Conservation (phyloP, 2,329 filamentous ascomycete species). For the Diaporthe sp. region DNA sequence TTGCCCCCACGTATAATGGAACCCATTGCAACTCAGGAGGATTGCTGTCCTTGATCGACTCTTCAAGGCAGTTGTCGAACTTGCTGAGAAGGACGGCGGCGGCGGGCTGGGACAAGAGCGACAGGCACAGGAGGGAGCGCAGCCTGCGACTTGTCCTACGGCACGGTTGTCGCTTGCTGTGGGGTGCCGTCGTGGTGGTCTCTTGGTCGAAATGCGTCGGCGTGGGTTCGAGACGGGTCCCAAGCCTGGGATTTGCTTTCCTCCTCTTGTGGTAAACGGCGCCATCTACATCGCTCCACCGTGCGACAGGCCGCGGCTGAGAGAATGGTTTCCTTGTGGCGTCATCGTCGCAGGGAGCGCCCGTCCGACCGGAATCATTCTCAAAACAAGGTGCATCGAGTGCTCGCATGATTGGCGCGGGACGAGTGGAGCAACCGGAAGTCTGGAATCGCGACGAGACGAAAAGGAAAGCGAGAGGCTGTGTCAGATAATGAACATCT, state of each 20-base stretch:
- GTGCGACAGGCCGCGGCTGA: slow-evolving; percentile 7
- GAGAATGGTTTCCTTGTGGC: slow-evolving; percentile 8
- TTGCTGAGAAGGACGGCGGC: slow-evolving; percentile 74
- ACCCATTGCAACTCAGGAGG: slow-evolving; percentile 80
- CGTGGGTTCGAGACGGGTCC: not conserved
- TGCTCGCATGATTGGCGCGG: slow-evolving; percentile 33
- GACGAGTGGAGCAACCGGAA: slow-evolving; percentile 21
- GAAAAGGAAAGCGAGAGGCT: slow-evolving; percentile 20
- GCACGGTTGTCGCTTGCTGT: not conserved
- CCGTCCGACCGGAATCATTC: slow-evolving; percentile 24
- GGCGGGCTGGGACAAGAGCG: slow-evolving; percentile 48
- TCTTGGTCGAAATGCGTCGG: not conserved
- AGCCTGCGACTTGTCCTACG: slow-evolving; percentile 35
- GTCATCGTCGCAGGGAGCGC: slow-evolving; percentile 29
- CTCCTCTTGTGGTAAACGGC: slow-evolving; percentile 2
- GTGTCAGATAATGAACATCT: slow-evolving; percentile 35
- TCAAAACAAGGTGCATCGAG: slow-evolving; percentile 28
- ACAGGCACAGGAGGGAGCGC: slow-evolving; percentile 52
- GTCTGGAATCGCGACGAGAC: slow-evolving; percentile 24
- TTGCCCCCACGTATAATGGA: slow-evolving; percentile 78
- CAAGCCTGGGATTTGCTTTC: not conserved
- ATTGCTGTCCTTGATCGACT: slow-evolving; percentile 65
- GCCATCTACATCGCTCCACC: slow-evolving; percentile 1
- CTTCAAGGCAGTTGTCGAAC: slow-evolving; percentile 85
- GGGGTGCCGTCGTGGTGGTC: not conserved